Evolutionary conservation across 2,329 filamentous ascomycete species (phyloP).

Genomic region (Sphaerulina musiva): DNA sequence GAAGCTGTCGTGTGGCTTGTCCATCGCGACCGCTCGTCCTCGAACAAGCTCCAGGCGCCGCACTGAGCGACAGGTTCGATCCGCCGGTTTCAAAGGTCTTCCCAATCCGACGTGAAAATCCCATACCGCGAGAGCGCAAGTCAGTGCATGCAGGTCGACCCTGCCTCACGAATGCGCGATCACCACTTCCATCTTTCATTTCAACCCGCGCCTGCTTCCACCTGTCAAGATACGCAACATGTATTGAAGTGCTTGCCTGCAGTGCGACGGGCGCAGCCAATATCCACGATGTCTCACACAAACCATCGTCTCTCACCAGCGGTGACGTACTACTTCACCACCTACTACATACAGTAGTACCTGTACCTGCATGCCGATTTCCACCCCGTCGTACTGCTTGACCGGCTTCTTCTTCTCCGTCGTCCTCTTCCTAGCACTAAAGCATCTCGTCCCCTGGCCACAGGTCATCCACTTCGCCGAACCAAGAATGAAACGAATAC

Average conservation of each 20-base stretch:
- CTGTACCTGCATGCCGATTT: slow-evolving; percentile 1
- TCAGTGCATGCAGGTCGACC: neutral
- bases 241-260: neutral
- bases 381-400: slow-evolving; percentile 16
- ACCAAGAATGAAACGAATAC: slow-evolving; percentile 34
- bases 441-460: slow-evolving; percentile 8
- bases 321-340: slow-evolving; percentile 9
- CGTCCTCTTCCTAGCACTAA: slow-evolving; percentile 14
- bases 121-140: no score
- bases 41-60: no score
- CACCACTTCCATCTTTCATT: no score
- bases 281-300: slow-evolving; percentile 8
- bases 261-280: neutral
- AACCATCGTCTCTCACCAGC: slow-evolving; percentile 2
- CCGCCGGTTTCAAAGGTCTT: no score
- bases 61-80: no score
- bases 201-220: no score
- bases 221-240: neutral
- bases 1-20: no score
- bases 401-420: slow-evolving; percentile 20
- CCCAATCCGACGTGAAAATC: no score
- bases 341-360: neutral
- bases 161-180: neutral
- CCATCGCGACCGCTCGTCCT: no score
- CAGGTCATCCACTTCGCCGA: neutral